Conservation (phyloP, 768 basidiomycete species). For the Auricularia sp. region DNA sequence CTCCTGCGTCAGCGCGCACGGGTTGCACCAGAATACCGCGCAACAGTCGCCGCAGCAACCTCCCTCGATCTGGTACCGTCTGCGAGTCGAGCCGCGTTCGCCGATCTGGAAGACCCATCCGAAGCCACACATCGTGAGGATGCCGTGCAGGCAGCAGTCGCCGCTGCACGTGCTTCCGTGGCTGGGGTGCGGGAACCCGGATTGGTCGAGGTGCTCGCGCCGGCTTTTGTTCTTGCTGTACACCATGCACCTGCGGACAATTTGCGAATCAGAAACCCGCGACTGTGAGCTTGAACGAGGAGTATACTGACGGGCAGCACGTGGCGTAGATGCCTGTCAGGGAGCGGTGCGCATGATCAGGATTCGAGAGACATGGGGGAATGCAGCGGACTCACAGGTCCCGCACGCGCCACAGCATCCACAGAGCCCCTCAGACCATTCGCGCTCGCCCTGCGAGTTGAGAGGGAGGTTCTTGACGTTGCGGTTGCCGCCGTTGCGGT, state of each 20-base stretch:
- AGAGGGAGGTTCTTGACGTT: constrained; percentile 19
- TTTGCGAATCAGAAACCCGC: not conserved
- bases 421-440: constrained; percentile 20
- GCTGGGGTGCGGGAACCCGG: constrained; percentile 28
- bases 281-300: constrained; percentile 15
- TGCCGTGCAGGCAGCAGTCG: constrained; percentile 14
- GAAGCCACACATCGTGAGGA: constrained; percentile 8
- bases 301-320: constrained; percentile 31
- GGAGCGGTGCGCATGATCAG: too few species aligned
- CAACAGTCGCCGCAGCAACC: constrained; percentile 32
- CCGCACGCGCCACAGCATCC: constrained; percentile 16
- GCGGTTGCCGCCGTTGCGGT: constrained; percentile 17
- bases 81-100: constrained; percentile 30
- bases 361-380: too few species aligned
- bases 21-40: constrained; percentile 31
- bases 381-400: constrained; percentile 15
- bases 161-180: constrained; percentile 18
- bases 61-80: constrained; percentile 39
- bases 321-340: not conserved
- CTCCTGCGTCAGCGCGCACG: constrained; percentile 43
- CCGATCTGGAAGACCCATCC: constrained; percentile 31
- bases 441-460: constrained; percentile 22
- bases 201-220: constrained; percentile 21
- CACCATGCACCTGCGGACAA: constrained; percentile 19
- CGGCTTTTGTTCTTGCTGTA: constrained; percentile 30